phyloP scores from a whole-genome alignment of 83 land plant species.

The Larix sibirica region DNA sequence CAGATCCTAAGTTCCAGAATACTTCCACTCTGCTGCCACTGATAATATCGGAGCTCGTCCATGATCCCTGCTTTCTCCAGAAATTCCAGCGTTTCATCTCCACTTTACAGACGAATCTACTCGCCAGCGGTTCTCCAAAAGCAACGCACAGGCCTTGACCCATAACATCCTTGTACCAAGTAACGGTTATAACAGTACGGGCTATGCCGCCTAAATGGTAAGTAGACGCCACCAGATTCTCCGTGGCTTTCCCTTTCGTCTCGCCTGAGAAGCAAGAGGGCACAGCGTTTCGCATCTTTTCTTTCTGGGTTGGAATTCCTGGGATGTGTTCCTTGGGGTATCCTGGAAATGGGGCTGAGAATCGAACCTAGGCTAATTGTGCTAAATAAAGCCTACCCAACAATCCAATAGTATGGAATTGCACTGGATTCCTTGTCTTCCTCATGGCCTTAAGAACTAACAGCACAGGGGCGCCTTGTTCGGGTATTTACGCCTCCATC shows the following conservation, averaged over 20 bases:
- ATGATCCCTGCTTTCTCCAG: slow-evolving; percentile 70
- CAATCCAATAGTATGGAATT: too few relatives aligned
- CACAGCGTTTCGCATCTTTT: not conserved
- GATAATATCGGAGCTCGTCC: slow-evolving; percentile 37
- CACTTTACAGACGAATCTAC: slow-evolving; percentile 52
- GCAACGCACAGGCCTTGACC: slow-evolving; percentile 52
- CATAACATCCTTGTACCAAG: slow-evolving; percentile 72
- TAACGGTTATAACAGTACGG: slow-evolving; percentile 55
- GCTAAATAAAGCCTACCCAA: too few relatives aligned
- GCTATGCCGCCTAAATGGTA: slow-evolving; percentile 52
- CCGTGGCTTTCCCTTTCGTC: not conserved
- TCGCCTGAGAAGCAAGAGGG: slow-evolving; percentile 21
- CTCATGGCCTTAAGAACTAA: too few relatives aligned
- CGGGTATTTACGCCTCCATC: too few relatives aligned
- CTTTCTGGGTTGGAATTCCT: too few relatives aligned
- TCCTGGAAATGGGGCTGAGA: too few relatives aligned
- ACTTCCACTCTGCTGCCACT: slow-evolving; percentile 50
- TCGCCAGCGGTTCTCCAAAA: slow-evolving; percentile 25
- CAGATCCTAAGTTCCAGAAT: slow-evolving; percentile 71
- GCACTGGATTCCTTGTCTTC: too few relatives aligned
- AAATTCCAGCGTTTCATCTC: slow-evolving; percentile 85
- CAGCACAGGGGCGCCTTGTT: too few relatives aligned
- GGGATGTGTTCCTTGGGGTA: too few relatives aligned
- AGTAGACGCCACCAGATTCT: slow-evolving; percentile 51
- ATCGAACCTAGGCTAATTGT: too few relatives aligned